Evolutionary conservation across 257 asterid genomes (phyloP).

Genomic region (Paraleonurus japonicus): DNA sequence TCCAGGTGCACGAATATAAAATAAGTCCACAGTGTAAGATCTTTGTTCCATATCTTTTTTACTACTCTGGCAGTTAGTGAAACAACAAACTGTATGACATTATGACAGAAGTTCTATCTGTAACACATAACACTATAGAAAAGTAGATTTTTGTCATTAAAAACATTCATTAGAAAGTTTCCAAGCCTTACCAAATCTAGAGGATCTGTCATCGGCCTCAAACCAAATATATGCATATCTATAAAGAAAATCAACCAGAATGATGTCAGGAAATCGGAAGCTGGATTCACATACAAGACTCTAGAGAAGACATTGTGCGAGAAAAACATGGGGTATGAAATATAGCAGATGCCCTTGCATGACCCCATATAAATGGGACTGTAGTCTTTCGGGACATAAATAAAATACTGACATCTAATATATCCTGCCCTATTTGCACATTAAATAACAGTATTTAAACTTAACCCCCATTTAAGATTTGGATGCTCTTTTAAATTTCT

Average conservation of each 20-base stretch:
- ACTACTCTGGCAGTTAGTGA: conserved; percentile 9
- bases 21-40: conserved; percentile 6
- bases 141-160: conserved; percentile 3
- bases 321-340: conserved; percentile 9
- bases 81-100: conserved; percentile 22
- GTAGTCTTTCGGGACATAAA: conserved; percentile 2
- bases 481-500: conserved; percentile 5
- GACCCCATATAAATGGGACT: conserved; percentile 9
- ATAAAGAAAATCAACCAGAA: conserved; percentile 45
- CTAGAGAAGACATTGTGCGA: conserved; percentile 11
- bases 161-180: conserved; percentile 24
- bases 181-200: conserved; percentile 75
- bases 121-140: background rate
- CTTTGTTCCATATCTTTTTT: background rate
- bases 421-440: background rate
- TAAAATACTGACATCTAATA: background rate
- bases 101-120: background rate
- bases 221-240: conserved; percentile 92
- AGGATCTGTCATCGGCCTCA: conserved; percentile 84
- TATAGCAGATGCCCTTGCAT: background rate
- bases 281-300: conserved; percentile 8
- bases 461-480: conserved; percentile 11
- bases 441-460: conserved; percentile 14
- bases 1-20: background rate
- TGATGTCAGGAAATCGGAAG: conserved; percentile 25